Conservation (phyloP, 2,329 filamentous ascomycete genomes). For the Talaromyces funiculosus region DNA sequence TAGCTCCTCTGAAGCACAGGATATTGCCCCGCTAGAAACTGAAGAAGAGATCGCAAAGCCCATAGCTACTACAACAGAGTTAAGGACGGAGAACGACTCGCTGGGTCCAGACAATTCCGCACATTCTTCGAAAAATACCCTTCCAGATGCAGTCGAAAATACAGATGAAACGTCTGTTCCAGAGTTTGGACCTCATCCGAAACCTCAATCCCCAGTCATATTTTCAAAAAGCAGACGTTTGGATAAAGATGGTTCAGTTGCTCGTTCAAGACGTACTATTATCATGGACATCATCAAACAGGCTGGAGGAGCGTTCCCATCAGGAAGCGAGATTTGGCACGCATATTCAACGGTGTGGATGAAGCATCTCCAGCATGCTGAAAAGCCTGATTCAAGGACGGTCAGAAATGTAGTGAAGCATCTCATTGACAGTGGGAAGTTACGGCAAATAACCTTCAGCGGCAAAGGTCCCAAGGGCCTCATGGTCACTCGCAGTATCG, state of each 20-base stretch:
- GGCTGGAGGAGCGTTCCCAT: slow-evolving; percentile 52
- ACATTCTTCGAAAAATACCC: background rate
- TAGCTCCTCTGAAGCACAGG: background rate
- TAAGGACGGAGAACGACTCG: background rate
- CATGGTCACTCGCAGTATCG: slow-evolving; percentile 46
- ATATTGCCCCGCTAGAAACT: background rate
- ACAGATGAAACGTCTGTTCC: background rate
- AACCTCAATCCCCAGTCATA: background rate
- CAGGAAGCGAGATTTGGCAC: slow-evolving; percentile 50
- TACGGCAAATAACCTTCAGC: slow-evolving; percentile 50
- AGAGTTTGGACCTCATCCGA: background rate
- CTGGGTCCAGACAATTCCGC: background rate
- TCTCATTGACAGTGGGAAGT: slow-evolving; percentile 45
- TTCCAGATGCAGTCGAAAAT: too few species aligned
- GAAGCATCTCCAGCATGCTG: slow-evolving; percentile 35
- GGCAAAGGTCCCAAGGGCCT: slow-evolving; percentile 45
- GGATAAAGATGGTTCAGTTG: slow-evolving; percentile 40
- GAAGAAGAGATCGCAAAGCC: background rate
- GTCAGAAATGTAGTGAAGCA: slow-evolving; percentile 47
- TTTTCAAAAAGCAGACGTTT: slow-evolving; percentile 14
- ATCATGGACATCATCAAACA: slow-evolving; percentile 51
- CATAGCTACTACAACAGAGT: background rate
- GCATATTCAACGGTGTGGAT: slow-evolving; percentile 52
- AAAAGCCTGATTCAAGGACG: slow-evolving; percentile 49
- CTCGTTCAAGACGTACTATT: slow-evolving; percentile 44